Evolutionary conservation across 2,329 filamentous ascomycete species (phyloP).

Genomic region (Aspergillus quadrilineatus): DNA sequence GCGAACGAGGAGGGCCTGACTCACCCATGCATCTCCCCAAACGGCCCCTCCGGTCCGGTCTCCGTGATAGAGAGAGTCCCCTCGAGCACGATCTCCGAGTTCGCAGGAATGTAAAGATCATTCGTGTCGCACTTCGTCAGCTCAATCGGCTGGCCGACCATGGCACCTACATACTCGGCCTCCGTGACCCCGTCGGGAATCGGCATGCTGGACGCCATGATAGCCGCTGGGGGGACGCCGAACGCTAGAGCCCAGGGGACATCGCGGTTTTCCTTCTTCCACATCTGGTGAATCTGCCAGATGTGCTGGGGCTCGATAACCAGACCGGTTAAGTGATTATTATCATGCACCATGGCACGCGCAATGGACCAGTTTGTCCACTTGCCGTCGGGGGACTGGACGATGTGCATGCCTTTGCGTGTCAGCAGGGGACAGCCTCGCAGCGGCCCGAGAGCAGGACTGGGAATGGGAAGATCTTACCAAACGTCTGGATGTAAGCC

Average conservation of each 20-base stretch:
- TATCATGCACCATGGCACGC: slow-evolving; percentile 49
- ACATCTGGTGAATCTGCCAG: slow-evolving; percentile 48
- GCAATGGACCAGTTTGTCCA: slow-evolving; percentile 48
- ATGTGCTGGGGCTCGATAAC: slow-evolving; percentile 51
- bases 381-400: slow-evolving; percentile 46
- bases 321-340: slow-evolving; percentile 42
- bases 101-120: slow-evolving; percentile 50
- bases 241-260: slow-evolving; percentile 51
- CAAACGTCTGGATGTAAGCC: slow-evolving; percentile 52
- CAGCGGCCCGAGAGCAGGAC: background rate
- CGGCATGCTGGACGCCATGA: slow-evolving; percentile 51
- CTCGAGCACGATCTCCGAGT: slow-evolving; percentile 53
- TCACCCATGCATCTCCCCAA: slow-evolving; percentile 49
- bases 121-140: slow-evolving; percentile 56
- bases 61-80: slow-evolving; percentile 49
- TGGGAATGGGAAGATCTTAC: background rate
- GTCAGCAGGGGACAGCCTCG: background rate
- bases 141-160: slow-evolving; percentile 48
- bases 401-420: slow-evolving; percentile 45
- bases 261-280: slow-evolving; percentile 47
- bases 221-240: slow-evolving; percentile 52
- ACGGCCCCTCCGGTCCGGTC: slow-evolving; percentile 49
- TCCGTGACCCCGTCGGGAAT: slow-evolving; percentile 52
- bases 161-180: slow-evolving; percentile 50
- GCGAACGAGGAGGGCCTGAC: background rate